phyloP scores from a whole-genome alignment of 2,329 filamentous ascomycete genomes.

The Aureobasidium sp. region DNA sequence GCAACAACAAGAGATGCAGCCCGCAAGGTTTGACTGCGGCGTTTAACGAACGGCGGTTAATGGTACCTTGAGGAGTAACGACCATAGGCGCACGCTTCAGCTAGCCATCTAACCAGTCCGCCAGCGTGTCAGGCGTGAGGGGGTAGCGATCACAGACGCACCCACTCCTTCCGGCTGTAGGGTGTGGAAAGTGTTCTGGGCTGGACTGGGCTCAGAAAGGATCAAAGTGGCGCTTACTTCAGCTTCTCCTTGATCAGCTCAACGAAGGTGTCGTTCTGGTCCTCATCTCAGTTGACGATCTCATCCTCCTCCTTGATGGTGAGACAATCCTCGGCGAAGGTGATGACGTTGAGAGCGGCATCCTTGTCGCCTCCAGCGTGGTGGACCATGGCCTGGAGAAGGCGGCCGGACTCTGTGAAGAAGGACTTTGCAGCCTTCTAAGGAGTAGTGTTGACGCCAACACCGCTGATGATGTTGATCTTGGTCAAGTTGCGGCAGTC shows the following conservation, averaged over 20 bases:
- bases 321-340: constrained; percentile 21
- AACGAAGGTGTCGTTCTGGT: constrained; percentile 20
- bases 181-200: neutral
- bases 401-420: constrained; percentile 25
- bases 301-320: constrained; percentile 22
- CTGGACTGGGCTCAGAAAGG: too few relatives aligned
- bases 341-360: constrained; percentile 22
- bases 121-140: too few relatives aligned
- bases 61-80: too few relatives aligned
- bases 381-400: constrained; percentile 20
- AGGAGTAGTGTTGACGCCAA: constrained; percentile 22
- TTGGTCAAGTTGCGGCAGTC: constrained; percentile 21
- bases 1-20: neutral
- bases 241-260: constrained; percentile 21
- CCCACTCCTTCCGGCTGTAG: too few relatives aligned
- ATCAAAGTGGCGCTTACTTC: constrained; percentile 21
- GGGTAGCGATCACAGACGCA: too few relatives aligned
- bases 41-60: too few relatives aligned
- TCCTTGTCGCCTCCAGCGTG: constrained; percentile 17
- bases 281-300: constrained; percentile 15
- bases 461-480: constrained; percentile 23
- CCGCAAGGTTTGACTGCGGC: too few relatives aligned
- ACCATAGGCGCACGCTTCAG: too few relatives aligned
- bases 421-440: constrained; percentile 27
- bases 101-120: too few relatives aligned